Percentiles rank a stretch among this genome's conserved stretches.
Conservation (phyloP, 352 stramenopile genomes). For the Pythium sukuiense region DNA sequence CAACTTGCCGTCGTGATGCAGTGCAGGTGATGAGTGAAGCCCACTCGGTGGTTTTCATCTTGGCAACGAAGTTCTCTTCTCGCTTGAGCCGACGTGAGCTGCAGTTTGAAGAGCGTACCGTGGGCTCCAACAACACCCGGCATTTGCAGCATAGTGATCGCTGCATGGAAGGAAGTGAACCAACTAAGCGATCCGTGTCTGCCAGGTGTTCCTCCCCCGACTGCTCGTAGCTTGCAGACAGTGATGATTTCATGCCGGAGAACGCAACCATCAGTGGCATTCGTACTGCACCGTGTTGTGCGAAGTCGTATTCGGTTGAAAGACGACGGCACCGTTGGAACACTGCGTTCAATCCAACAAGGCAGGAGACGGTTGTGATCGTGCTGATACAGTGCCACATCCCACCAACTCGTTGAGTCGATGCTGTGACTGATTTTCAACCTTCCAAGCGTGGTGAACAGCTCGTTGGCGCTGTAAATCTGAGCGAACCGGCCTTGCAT, state of each 20-base stretch:
- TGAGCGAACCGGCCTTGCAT: too few relatives aligned
- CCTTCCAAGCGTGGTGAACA: not conserved
- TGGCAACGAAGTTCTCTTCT: slow-evolving; percentile 12
- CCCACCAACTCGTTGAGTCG: too few relatives aligned
- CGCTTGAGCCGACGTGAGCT: slow-evolving; percentile 4
- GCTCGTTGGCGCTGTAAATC: not conserved
- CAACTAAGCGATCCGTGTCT: not conserved
- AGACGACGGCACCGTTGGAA: too few relatives aligned
- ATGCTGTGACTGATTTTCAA: too few relatives aligned
- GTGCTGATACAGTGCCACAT: too few relatives aligned
- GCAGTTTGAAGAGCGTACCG: slow-evolving; percentile 10
- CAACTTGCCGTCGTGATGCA: slow-evolving; percentile 29
- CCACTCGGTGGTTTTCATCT: slow-evolving; percentile 32
- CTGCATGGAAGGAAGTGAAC: not conserved
- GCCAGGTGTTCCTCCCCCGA: not conserved
- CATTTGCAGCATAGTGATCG: too few relatives aligned
- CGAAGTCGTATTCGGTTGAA: too few relatives aligned
- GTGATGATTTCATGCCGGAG: not conserved
- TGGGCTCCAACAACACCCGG: not conserved
- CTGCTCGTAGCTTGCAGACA: not conserved
- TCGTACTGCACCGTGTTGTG: too few relatives aligned
- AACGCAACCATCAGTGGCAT: too few relatives aligned
- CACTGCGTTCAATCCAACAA: too few relatives aligned
- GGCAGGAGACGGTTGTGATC: too few relatives aligned
- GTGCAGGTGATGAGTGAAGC: slow-evolving; percentile 29